Percentiles rank a stretch among this genome's conserved stretches.
Evolutionary conservation across 108 stramenopile genomes (phyloP).

Genomic region (Hondaea fermentalgiana): DNA sequence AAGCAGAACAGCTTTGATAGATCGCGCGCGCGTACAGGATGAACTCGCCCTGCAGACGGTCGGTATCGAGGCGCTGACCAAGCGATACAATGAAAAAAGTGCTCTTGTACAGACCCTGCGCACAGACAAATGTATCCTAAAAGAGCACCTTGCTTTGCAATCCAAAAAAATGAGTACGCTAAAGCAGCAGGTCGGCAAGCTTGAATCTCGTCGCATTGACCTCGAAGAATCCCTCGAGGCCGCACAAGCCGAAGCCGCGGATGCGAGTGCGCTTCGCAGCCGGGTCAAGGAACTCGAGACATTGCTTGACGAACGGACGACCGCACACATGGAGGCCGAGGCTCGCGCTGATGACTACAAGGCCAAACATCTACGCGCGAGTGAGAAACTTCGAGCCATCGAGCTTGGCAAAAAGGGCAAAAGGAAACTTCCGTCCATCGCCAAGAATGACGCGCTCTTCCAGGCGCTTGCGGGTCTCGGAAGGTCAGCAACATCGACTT

Average conservation of each 20-base stretch:
- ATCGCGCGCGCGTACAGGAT: not conserved
- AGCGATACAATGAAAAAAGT: not conserved
- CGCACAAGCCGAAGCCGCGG: not conserved
- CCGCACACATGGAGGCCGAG: not conserved
- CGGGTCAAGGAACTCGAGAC: not conserved
- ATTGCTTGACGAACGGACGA: not conserved
- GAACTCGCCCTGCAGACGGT: not conserved
- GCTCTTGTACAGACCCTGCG: not conserved
- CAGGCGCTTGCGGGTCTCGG: not conserved
- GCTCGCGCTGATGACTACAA: not conserved
- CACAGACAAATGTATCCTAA: not conserved
- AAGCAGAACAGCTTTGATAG: not conserved
- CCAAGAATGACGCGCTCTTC: not conserved
- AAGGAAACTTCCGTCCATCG: not conserved
- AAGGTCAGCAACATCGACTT: not conserved
- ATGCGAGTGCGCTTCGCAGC: not conserved
- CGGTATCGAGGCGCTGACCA: slow-evolving; percentile 2
- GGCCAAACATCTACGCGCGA: not conserved
- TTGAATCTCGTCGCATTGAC: not conserved
- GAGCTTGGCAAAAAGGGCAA: not conserved
- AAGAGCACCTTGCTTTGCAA: not conserved
- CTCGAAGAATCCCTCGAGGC: not conserved
- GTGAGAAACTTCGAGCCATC: not conserved
- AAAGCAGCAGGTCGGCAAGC: not conserved
- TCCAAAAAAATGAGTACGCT: not conserved